Evolutionary conservation across 139 green algal species (phyloP).

Genomic region (Edaphochlamys debaryana): DNA sequence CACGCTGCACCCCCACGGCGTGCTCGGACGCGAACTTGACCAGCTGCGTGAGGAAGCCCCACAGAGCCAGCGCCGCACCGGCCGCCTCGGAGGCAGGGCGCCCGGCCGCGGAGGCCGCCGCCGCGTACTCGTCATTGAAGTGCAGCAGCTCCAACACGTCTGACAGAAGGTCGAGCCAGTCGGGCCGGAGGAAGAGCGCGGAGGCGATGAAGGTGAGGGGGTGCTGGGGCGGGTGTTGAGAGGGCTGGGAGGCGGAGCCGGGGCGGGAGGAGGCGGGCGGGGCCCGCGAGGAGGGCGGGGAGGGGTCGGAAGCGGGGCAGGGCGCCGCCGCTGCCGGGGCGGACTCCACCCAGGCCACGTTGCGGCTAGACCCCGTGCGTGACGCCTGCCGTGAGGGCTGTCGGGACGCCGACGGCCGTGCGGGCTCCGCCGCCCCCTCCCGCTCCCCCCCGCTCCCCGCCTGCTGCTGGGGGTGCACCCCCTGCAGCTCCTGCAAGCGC

Average conservation of each 20-base stretch:
- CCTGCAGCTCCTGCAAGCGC: too few relatives aligned
- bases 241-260: neutral
- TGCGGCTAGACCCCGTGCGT: too few relatives aligned
- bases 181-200: conserved; percentile 39
- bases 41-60: conserved; percentile 37
- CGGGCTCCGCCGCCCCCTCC: too few relatives aligned
- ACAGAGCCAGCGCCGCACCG: conserved; percentile 17
- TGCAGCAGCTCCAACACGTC: conserved; percentile 50
- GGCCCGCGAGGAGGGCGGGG: too few relatives aligned
- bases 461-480: too few relatives aligned
- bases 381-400: too few relatives aligned
- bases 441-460: too few relatives aligned
- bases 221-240: neutral
- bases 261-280: neutral
- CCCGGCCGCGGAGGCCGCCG: neutral
- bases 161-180: conserved; percentile 38
- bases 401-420: too few relatives aligned
- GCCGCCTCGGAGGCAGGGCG: neutral
- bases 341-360: too few relatives aligned
- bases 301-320: too few relatives aligned
- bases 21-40: conserved; percentile 25
- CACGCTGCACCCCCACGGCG: neutral
- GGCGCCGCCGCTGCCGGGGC: too few relatives aligned
- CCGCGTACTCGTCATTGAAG: conserved; percentile 6
- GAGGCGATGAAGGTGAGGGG: neutral